These are phyloP conservation scores for Corinectria fuckeliana DNA, from an alignment of 2,329 filamentous ascomycete genomes.

Conservation along the genomic window DNA sequence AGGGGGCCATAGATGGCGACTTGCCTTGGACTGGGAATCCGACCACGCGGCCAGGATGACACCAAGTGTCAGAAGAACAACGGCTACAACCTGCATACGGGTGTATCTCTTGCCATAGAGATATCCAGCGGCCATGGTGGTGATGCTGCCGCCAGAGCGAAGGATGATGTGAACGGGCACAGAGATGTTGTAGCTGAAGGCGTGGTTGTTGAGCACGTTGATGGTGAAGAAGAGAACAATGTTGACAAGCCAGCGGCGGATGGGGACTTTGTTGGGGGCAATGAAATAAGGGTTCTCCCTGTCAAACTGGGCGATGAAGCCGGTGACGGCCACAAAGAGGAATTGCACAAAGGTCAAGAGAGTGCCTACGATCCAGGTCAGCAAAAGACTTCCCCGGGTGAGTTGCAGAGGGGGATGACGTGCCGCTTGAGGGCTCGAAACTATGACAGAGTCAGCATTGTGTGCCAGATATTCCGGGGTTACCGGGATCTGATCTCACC, in stretches of 20 bases:
- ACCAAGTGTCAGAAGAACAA: conserved; percentile 82
- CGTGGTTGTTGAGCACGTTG: conserved; percentile 96
- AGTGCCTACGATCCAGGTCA: conserved; percentile 62
- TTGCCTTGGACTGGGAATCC: conserved; percentile 83
- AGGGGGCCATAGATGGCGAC: conserved; percentile 17
- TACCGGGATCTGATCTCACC: conserved; percentile 61
- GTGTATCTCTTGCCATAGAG: conserved; percentile 87
- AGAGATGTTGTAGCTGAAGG: conserved; percentile 95
- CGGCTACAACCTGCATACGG: conserved; percentile 78
- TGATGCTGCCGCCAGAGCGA: conserved; percentile 92
- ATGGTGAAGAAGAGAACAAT: conserved; percentile 91
- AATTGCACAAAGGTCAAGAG: conserved; percentile 91
- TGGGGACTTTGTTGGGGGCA: conserved; percentile 77
- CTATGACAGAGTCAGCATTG: conserved; percentile 51
- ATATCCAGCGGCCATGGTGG: conserved; percentile 90
- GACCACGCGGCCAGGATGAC: conserved; percentile 90
- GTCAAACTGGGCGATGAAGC: conserved; percentile 79
- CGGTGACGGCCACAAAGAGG: conserved; percentile 79
- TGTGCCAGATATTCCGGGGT: conserved; percentile 5
- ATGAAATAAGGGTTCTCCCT: conserved; percentile 73
- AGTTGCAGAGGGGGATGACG: neutral
- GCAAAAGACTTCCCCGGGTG: conserved; percentile 10
- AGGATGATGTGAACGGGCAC: conserved; percentile 97
- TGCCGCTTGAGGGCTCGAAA: conserved; percentile 84
- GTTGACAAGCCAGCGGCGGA: conserved; percentile 85